These are phyloP conservation scores for Botrytis fabae DNA, from an alignment of 2,329 filamentous ascomycete genomes.

Conservation along the genomic window DNA sequence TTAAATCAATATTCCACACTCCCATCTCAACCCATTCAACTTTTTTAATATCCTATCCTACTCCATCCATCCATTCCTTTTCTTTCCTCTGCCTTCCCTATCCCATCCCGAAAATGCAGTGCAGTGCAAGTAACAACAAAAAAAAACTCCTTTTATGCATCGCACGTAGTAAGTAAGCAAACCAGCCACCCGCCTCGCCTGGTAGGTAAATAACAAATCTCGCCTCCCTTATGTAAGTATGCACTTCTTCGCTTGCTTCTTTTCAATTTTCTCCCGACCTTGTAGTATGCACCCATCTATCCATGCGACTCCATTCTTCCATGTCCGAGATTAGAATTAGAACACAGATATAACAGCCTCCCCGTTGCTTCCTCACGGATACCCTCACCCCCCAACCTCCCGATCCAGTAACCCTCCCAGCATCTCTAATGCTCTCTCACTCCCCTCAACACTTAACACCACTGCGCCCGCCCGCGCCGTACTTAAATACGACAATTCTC, in stretches of 20 bases:
- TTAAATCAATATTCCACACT: neutral
- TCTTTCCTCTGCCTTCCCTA: neutral
- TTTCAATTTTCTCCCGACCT: no score
- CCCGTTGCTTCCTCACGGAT: neutral
- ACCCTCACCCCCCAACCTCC: neutral
- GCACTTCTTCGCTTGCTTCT: no score
- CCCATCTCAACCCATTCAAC: neutral
- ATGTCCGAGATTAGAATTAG: neutral
- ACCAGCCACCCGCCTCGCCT: neutral
- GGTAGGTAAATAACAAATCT: neutral
- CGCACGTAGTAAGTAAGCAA: neutral
- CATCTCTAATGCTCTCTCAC: constrained; percentile 71
- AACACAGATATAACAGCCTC: neutral
- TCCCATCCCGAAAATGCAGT: neutral
- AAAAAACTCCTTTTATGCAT: constrained; percentile 4
- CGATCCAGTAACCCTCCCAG: constrained; percentile 49
- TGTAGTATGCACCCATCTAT: neutral
- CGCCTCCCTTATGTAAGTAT: neutral
- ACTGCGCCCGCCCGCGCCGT: constrained; percentile 88
- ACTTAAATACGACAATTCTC: constrained; percentile 87
- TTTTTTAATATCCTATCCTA: neutral
- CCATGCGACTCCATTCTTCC: neutral
- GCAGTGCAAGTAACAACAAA: neutral
- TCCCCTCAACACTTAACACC: constrained; percentile 74
- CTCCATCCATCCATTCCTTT: no score